Conservation (phyloP, 805 yeast species). For the Pichia gijzeniarum region DNA sequence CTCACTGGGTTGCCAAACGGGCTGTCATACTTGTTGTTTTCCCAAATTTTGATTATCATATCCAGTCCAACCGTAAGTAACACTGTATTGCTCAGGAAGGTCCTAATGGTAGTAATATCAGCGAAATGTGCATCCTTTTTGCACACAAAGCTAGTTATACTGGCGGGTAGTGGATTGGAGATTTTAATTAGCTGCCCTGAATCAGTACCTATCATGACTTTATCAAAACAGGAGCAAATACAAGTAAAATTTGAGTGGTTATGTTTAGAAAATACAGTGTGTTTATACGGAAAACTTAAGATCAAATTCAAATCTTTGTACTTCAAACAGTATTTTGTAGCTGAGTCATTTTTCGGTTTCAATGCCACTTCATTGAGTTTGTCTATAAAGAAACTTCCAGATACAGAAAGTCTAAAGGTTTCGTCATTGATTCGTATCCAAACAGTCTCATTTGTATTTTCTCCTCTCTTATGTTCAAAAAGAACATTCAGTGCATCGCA, state of each 20-base stretch:
- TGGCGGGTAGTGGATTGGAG: not conserved
- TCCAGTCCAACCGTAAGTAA: conserved; percentile 54
- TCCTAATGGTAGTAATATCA: conserved; percentile 37
- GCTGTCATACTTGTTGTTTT: conserved; percentile 30
- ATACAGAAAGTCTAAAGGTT: not conserved
- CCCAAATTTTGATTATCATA: conserved; percentile 57
- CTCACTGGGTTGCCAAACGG: conserved; percentile 37
- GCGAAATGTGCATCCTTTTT: conserved; percentile 33
- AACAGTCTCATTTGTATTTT: not conserved
- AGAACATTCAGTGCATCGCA: conserved; percentile 5
- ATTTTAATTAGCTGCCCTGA: conserved; percentile 6
- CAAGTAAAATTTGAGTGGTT: conserved; percentile 1
- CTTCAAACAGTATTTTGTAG: not conserved
- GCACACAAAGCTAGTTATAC: not conserved
- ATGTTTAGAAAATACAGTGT: conserved; percentile 22
- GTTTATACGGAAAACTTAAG: not conserved
- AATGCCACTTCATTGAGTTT: not conserved
- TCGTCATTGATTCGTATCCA: conserved; percentile 2
- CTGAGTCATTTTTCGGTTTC: not conserved
- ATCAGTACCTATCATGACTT: conserved; percentile 3
- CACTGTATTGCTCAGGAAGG: conserved; percentile 65
- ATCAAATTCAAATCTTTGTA: not conserved
- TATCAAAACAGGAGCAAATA: not conserved
- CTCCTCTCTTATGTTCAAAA: not conserved
- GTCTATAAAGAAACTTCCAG: not conserved